These are phyloP conservation scores for Nepenthes alata DNA, from an alignment of 179 eudicot species.

Conservation along the genomic window DNA sequence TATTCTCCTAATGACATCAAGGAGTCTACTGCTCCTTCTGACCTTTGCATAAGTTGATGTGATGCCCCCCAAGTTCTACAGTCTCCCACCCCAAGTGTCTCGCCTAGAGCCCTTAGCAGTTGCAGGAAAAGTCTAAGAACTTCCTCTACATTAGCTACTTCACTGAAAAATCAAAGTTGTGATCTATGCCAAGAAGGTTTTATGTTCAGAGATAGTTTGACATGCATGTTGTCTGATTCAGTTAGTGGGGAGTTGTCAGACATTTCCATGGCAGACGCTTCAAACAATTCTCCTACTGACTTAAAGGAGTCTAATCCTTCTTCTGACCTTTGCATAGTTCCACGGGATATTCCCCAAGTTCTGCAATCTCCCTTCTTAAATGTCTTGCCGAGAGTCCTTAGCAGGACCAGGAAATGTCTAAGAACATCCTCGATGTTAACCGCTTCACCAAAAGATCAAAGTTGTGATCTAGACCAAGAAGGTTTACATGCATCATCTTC, in stretches of 20 bases:
- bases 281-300: slow-evolving; percentile 12
- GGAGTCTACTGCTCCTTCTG: slow-evolving; percentile 20
- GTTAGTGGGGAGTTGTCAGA: too few relatives aligned
- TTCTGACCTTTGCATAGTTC: slow-evolving; percentile 18
- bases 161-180: slow-evolving; percentile 25
- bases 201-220: too few relatives aligned
- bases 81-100: slow-evolving; percentile 70
- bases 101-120: slow-evolving; percentile 51
- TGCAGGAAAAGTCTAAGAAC: slow-evolving; percentile 72
- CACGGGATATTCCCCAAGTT: slow-evolving; percentile 40
- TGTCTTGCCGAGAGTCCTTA: slow-evolving; percentile 57
- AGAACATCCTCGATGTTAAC: slow-evolving; percentile 47
- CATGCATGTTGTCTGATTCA: too few relatives aligned
- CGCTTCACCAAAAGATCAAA: slow-evolving; percentile 37
- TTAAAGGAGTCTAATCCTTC: slow-evolving; percentile 19
- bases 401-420: slow-evolving; percentile 63
- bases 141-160: slow-evolving; percentile 42
- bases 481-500: slow-evolving; percentile 21
- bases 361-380: slow-evolving; percentile 67
- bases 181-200: slow-evolving; percentile 17
- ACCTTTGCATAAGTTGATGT: slow-evolving; percentile 21
- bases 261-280: background rate
- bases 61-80: slow-evolving; percentile 49
- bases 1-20: slow-evolving; percentile 14
- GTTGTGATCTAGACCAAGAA: slow-evolving; percentile 13